phyloP scores from a whole-genome alignment of 352 stramenopile genomes.

The Nothophytophthora sp. region DNA sequence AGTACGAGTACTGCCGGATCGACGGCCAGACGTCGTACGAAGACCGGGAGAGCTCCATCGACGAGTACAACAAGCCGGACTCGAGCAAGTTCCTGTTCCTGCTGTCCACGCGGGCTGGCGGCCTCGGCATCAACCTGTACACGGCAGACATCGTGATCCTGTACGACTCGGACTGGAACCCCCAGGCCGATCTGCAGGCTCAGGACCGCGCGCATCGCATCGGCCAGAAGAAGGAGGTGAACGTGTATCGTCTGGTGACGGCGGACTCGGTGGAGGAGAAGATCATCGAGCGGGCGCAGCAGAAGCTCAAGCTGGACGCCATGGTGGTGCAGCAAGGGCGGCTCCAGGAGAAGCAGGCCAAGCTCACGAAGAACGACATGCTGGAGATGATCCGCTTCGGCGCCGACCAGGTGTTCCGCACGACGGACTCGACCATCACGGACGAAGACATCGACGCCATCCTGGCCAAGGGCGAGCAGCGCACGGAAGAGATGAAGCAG shows the following conservation, averaged over 20 bases:
- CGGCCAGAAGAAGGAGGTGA: constrained; percentile 98
- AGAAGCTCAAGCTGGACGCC: constrained; percentile 95
- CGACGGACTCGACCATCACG: constrained; percentile 96
- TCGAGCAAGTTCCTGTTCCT: constrained; percentile 98
- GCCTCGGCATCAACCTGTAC: constrained; percentile 99
- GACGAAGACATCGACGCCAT: constrained; percentile 99
- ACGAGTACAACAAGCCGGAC: constrained; percentile 96
- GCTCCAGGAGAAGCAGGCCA: constrained; percentile 89
- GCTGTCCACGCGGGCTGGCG: constrained; percentile 96
- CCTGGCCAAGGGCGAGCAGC: constrained; percentile 89
- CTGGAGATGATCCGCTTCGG: constrained; percentile 98
- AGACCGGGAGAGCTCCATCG: constrained; percentile 82
- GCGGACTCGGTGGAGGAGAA: constrained; percentile 98
- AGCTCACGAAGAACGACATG: constrained; percentile 96
- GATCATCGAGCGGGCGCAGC: constrained; percentile 97
- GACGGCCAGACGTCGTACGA: constrained; percentile 89
- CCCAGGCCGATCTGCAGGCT: constrained; percentile 95
- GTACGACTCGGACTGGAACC: constrained; percentile 99
- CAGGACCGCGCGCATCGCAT: constrained; percentile 98
- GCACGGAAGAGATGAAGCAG: constrained; percentile 88
- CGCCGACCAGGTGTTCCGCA: constrained; percentile 97
- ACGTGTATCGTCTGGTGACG: constrained; percentile 95
- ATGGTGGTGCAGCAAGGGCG: constrained; percentile 89
- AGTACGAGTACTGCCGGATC: constrained; percentile 89
- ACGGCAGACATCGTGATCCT: constrained; percentile 99